Evolutionary conservation across 352 stramenopile species (phyloP), one percentile per base, ranked within the genome.

Genomic region (Phytophthora agathidicida): DNA sequence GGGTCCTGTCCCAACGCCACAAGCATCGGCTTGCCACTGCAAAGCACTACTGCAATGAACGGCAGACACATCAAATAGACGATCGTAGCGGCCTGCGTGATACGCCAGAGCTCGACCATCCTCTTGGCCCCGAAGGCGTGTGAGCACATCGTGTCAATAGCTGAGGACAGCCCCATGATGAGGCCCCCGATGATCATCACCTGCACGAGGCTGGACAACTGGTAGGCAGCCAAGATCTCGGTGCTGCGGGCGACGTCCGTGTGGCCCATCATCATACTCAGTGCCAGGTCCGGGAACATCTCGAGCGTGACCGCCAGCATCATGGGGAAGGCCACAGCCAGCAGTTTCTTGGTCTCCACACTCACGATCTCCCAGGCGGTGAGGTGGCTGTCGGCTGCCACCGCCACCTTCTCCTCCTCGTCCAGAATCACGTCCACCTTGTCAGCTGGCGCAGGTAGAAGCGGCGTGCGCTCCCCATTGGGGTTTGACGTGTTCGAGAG

Each of bases 211-310:
- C 37, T 68, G 31, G 59, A 68, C 30, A 90, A 64, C 16, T 74
- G 75, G 55, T 83, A 85, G 47, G 75, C 80, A 2, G 80, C 79
- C 33, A 90, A 59, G 44, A 87, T 73, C 52, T 83, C 49, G 1
- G 73, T 84, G 56, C 77, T 88, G 47, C 69, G 60, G 17, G 69
- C 65, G n/a, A 64, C 51, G 56, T 69, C 56, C 17, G 73, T 73
- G 61, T 86, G 75, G 10, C 80, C 80, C 28, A 88, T 71, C 80
- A 90, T 86, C 51, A 87, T 86, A 26, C 64, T 72, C 20, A 83
- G 52, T n/a, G 70, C 49, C 62, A 77, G 58, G 22, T 74, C 67
- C 10, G 79, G 75, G 6, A 84, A 45, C 33, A 82, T 72, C 49
- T 89, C 76, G 23, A 89, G 61, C 48, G 80, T 43, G 19, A 74